Conservation (phyloP, 768 basidiomycete genomes). For the Trametes sanguinea region DNA sequence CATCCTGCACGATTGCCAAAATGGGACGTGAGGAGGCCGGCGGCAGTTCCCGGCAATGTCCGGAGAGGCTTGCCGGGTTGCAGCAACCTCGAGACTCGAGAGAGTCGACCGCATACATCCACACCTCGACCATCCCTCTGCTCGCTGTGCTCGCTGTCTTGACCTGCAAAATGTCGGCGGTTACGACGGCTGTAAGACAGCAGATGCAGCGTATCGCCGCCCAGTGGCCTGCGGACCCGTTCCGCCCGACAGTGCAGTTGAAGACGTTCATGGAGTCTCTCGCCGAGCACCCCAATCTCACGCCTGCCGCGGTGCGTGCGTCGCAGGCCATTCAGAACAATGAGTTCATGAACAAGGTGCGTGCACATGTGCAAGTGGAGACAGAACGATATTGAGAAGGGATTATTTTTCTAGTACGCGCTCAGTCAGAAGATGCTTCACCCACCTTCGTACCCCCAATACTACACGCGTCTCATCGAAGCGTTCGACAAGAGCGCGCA, state of each 20-base stretch:
- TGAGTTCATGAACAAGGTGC: slow-evolving; percentile 59
- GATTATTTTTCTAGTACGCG: slow-evolving; percentile 52
- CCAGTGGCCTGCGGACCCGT: slow-evolving; percentile 71
- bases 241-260: slow-evolving; percentile 77
- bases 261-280: slow-evolving; percentile 64
- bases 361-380: background rate
- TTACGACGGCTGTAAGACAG: slow-evolving; percentile 43
- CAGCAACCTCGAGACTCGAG: too few relatives aligned
- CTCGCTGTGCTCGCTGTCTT: background rate
- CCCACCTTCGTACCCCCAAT: slow-evolving; percentile 69
- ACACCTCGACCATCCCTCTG: background rate
- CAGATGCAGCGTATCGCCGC: slow-evolving; percentile 58
- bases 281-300: slow-evolving; percentile 68
- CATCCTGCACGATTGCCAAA: slow-evolving; percentile 10
- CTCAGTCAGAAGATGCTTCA: slow-evolving; percentile 62
- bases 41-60: background rate
- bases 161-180: slow-evolving; percentile 26
- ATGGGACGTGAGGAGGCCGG: background rate
- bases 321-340: slow-evolving; percentile 57
- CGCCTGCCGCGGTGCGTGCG: slow-evolving; percentile 59
- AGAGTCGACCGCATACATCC: background rate
- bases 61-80: background rate
- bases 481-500: slow-evolving; percentile 74
- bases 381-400: background rate
- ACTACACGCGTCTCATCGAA: slow-evolving; percentile 74